Conservation (phyloP, 1,284 basidiomycete genomes). For the Sporisorium scitamineum region DNA sequence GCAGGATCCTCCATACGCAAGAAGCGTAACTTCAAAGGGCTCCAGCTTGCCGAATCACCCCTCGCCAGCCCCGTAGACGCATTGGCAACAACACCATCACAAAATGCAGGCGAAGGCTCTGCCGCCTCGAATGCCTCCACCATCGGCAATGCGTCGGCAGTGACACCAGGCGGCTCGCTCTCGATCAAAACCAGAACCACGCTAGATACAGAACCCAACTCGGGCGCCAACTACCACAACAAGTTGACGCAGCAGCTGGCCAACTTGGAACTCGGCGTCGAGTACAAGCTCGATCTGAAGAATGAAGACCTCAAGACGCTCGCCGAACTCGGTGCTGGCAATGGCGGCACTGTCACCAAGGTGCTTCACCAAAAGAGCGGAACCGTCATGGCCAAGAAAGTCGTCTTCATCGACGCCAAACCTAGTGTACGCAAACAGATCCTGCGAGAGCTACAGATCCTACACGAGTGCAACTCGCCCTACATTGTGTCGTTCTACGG, state of each 20-base stretch:
- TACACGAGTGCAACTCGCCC: slow-evolving; percentile 93
- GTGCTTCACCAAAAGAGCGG: slow-evolving; percentile 70
- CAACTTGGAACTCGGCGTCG: slow-evolving; percentile 69
- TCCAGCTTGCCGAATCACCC: slow-evolving; percentile 59
- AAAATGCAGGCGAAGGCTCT: slow-evolving; percentile 26
- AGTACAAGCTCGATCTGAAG: slow-evolving; percentile 70
- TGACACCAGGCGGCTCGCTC: slow-evolving; percentile 32
- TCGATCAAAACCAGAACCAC: slow-evolving; percentile 18
- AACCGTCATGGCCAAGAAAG: slow-evolving; percentile 68
- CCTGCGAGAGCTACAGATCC: slow-evolving; percentile 94
- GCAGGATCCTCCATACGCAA: slow-evolving; percentile 57
- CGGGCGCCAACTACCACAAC: slow-evolving; percentile 56
- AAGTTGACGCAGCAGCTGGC: slow-evolving; percentile 67
- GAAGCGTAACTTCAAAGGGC: slow-evolving; percentile 68
- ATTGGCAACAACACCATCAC: slow-evolving; percentile 25
- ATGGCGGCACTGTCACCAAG: slow-evolving; percentile 95
- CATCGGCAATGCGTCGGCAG: slow-evolving; percentile 27
- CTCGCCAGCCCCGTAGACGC: slow-evolving; percentile 34
- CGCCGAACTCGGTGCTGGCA: slow-evolving; percentile 92
- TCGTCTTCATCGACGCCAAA: slow-evolving; percentile 95
- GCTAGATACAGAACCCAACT: slow-evolving; percentile 43
- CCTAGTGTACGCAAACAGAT: slow-evolving; percentile 98
- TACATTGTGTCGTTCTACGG: slow-evolving; percentile 98
- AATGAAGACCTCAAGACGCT: slow-evolving; percentile 75
- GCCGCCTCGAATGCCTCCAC: slow-evolving; percentile 32